Conservation (phyloP, 768 basidiomycete genomes). For the Termitomyces sp. region DNA sequence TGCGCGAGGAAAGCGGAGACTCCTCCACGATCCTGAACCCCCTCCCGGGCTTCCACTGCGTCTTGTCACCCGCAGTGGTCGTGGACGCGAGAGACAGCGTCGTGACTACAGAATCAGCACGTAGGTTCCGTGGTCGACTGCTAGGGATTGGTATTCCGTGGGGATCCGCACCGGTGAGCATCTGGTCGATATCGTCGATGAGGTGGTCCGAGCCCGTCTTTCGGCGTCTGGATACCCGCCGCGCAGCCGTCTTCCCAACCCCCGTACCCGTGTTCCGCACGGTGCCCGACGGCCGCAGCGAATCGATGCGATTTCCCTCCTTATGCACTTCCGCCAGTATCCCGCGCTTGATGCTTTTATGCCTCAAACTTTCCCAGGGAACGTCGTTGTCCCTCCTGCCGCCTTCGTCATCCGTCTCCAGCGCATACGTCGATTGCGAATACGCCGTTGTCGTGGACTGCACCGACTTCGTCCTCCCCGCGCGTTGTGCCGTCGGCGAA, state of each 20-base stretch:
- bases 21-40: constrained; percentile 42
- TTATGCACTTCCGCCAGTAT: constrained; percentile 39
- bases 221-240: constrained; percentile 16
- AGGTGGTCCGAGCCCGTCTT: constrained; percentile 24
- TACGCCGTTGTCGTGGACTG: constrained; percentile 10
- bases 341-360: constrained; percentile 47
- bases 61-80: constrained; percentile 14
- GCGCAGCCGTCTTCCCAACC: not conserved
- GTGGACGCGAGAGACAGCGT: constrained; percentile 14
- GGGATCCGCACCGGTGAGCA: not conserved
- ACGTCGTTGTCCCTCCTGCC: constrained; percentile 11
- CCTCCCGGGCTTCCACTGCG: constrained; percentile 24
- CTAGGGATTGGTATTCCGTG: not conserved
- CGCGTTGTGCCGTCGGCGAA: constrained; percentile 2
- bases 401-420: constrained; percentile 20
- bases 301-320: constrained; percentile 28
- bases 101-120: constrained; percentile 9
- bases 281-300: constrained; percentile 21
- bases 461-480: constrained; percentile 10
- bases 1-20: constrained; percentile 18
- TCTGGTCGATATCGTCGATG: constrained; percentile 11
- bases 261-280: constrained; percentile 6
- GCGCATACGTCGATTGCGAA: constrained; percentile 7
- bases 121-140: constrained; percentile 5
- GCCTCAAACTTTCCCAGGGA: constrained; percentile 42